These are phyloP conservation scores for Oryza punctata DNA, from an alignment of 176 grass and related monocot genomes.

Conservation along the genomic window DNA sequence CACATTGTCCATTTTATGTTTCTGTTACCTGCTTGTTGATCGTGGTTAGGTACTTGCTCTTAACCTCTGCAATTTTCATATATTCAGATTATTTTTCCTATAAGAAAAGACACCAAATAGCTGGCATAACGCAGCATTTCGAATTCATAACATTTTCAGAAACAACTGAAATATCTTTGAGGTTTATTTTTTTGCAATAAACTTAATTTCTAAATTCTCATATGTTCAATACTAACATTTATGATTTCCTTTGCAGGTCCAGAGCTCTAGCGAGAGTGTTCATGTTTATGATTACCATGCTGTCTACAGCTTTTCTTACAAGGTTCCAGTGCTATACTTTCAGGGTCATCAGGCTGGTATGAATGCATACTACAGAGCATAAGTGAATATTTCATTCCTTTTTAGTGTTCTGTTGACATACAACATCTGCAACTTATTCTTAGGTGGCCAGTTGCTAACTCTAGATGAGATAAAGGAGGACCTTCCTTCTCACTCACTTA, in stretches of 20 bases:
- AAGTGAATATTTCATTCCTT: background rate
- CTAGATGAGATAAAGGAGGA: slow-evolving; percentile 65
- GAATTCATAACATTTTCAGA: background rate
- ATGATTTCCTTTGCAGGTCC: slow-evolving; percentile 52
- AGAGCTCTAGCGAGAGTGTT: slow-evolving; percentile 40
- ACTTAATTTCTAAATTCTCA: background rate
- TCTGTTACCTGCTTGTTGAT: slow-evolving; percentile 4
- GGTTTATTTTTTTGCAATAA: background rate
- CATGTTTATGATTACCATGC: slow-evolving; percentile 89
- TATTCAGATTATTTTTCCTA: background rate
- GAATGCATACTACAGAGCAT: slow-evolving; percentile 3
- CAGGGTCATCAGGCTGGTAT: slow-evolving; percentile 61
- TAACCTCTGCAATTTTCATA: background rate
- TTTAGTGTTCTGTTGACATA: slow-evolving; percentile 17
- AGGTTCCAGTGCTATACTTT: slow-evolving; percentile 86
- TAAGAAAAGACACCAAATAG: background rate
- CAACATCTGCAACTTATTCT: slow-evolving; percentile 26
- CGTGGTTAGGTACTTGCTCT: background rate
- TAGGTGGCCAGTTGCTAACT: slow-evolving; percentile 72
- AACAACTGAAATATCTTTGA: background rate
- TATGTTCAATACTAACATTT: background rate
- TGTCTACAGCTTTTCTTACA: slow-evolving; percentile 82
- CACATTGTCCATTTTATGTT: background rate
- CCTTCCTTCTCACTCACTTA: slow-evolving; percentile 57
- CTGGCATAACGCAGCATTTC: background rate